Evolutionary conservation across 345 rosid genomes (phyloP).

Genomic region (Heritiera littoralis): DNA sequence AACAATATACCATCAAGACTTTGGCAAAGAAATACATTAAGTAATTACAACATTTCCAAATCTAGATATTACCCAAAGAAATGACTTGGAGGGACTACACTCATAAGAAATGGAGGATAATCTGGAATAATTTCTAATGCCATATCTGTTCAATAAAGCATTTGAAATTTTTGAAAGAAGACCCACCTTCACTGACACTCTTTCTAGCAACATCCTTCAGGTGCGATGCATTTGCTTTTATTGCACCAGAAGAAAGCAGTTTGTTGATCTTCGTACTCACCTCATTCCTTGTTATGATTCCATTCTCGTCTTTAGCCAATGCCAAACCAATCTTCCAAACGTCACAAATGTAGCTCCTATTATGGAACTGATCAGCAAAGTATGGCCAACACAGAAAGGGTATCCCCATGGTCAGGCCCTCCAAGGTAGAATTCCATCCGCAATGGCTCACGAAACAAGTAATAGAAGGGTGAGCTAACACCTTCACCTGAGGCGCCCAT

Average conservation of each 20-base stretch:
- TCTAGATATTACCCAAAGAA: too few species aligned
- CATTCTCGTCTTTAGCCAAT: constrained; percentile 26
- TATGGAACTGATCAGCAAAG: constrained; percentile 36
- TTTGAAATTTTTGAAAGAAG: constrained; percentile 36
- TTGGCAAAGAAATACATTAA: too few species aligned
- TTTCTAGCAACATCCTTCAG: constrained; percentile 32
- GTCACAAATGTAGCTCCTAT: constrained; percentile 33
- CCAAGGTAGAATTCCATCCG: constrained; percentile 37
- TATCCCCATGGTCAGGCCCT: constrained; percentile 28
- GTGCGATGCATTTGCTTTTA: constrained; percentile 27
- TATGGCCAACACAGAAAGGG: constrained; percentile 48
- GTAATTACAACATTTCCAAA: too few species aligned
- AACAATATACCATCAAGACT: too few species aligned
- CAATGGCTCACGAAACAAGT: too few species aligned
- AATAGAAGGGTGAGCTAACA: background rate
- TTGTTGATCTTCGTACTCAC: constrained; percentile 18
- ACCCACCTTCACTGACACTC: constrained; percentile 30
- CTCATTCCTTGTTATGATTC: constrained; percentile 35
- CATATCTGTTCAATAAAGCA: constrained; percentile 20
- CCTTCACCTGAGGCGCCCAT: constrained; percentile 43
- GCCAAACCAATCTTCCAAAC: constrained; percentile 34
- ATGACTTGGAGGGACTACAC: too few species aligned
- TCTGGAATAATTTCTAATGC: too few species aligned
- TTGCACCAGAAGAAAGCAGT: constrained; percentile 20
- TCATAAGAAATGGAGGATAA: too few species aligned